Conservation (phyloP, 1,284 basidiomycete species). For the Ustilago crameri region DNA sequence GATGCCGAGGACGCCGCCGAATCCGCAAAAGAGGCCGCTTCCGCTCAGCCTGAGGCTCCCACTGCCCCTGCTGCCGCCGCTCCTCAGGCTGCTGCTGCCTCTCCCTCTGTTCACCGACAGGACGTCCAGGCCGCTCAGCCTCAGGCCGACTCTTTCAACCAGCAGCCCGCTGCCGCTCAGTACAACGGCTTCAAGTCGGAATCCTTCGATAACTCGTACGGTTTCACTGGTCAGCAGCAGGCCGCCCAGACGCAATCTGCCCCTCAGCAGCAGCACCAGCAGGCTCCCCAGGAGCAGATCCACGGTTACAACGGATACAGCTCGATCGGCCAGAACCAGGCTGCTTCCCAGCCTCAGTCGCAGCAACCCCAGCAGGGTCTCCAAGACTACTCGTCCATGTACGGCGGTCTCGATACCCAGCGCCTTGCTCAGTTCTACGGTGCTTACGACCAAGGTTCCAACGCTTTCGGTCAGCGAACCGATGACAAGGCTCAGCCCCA, state of each 20-base stretch:
- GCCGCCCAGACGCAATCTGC: conserved; percentile 2
- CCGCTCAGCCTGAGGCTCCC: conserved; percentile 13
- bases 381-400: conserved; percentile 59
- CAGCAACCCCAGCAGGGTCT: conserved; percentile 50
- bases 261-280: conserved; percentile 32
- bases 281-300: conserved; percentile 46
- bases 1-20: conserved; percentile 47
- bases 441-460: conserved; percentile 58
- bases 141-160: conserved; percentile 36
- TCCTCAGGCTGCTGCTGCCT: conserved; percentile 15
- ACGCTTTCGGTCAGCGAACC: conserved; percentile 48
- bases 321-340: conserved; percentile 38
- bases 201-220: conserved; percentile 50
- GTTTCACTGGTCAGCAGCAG: conserved; percentile 45
- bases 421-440: conserved; percentile 63
- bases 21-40: conserved; percentile 12
- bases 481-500: conserved; percentile 49
- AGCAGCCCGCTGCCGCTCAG: conserved; percentile 31
- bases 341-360: conserved; percentile 33
- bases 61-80: conserved; percentile 15
- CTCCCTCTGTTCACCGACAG: conserved; percentile 34
- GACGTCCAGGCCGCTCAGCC: conserved; percentile 34
- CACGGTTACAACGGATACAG: conserved; percentile 54
- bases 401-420: conserved; percentile 61
- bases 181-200: conserved; percentile 54